Conservation (phyloP, 805 yeast species). For the Yarrowia sp. region DNA sequence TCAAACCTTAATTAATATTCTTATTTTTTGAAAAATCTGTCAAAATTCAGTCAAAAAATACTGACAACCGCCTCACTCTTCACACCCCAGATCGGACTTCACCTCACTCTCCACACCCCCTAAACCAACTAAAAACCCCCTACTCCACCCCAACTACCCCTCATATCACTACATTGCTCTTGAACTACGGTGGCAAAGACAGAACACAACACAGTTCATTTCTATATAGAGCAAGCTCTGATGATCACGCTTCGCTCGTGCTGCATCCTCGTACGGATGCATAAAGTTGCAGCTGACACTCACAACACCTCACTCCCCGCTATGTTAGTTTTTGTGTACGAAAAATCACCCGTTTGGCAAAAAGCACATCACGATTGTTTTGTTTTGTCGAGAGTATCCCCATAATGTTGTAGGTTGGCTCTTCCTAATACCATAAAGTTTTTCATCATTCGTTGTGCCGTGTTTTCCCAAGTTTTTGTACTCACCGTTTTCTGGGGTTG, state of each 20-base stretch:
- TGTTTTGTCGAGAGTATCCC: constrained; percentile 22
- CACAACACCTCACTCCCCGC: not conserved
- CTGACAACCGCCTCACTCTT: too few species aligned
- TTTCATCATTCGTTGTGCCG: constrained; percentile 9
- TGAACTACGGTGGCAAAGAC: not conserved
- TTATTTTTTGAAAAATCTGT: too few species aligned
- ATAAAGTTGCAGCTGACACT: not conserved
- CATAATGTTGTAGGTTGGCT: constrained; percentile 21
- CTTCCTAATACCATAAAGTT: constrained; percentile 25
- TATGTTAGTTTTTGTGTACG: not conserved
- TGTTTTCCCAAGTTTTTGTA: not conserved
- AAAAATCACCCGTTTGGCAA: not conserved
- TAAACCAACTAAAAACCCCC: too few species aligned
- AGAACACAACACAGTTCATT: too few species aligned
- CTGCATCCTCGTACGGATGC: too few species aligned
- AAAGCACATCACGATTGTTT: constrained; percentile 15
- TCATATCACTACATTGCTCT: not conserved
- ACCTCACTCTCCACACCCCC: too few species aligned
- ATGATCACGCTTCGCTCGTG: not conserved
- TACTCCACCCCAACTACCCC: too few species aligned
- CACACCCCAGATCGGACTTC: too few species aligned
- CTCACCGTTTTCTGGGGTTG: not conserved
- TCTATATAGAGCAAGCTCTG: too few species aligned
- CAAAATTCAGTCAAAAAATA: too few species aligned
- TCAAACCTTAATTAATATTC: too few species aligned